These are phyloP conservation scores for Pulveroboletus sp. DNA, from an alignment of 1,284 basidiomycete species.

Conservation along the genomic window DNA sequence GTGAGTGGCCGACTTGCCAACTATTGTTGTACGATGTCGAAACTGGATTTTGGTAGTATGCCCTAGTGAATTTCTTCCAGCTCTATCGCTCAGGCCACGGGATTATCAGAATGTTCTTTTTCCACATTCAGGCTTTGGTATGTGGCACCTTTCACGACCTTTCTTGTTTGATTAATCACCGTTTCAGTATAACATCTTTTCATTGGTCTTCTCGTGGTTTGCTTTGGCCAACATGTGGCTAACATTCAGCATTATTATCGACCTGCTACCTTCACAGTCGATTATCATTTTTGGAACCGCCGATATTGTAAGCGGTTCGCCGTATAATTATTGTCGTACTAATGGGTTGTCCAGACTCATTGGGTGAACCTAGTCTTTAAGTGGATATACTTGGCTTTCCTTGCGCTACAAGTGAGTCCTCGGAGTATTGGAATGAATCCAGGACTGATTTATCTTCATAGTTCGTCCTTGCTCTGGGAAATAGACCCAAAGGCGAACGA, in stretches of 20 bases:
- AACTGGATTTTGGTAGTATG: slow-evolving; percentile 57
- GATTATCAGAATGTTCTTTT: slow-evolving; percentile 89
- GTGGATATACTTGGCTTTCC: slow-evolving; percentile 87
- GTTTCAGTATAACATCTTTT: slow-evolving; percentile 73
- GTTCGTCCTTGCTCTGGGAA: slow-evolving; percentile 94
- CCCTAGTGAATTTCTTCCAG: slow-evolving; percentile 92
- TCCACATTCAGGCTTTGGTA: slow-evolving; percentile 90
- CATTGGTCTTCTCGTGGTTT: slow-evolving; percentile 88
- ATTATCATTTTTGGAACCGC: slow-evolving; percentile 74
- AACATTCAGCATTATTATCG: slow-evolving; percentile 95
- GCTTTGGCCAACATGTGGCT: slow-evolving; percentile 93
- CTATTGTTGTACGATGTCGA: too few relatives aligned
- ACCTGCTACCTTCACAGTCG: slow-evolving; percentile 70
- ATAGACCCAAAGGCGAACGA: slow-evolving; percentile 93
- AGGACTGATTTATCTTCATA: slow-evolving; percentile 36
- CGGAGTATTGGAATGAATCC: background rate
- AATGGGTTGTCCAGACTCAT: slow-evolving; percentile 61
- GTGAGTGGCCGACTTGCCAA: slow-evolving; percentile 45
- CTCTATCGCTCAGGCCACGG: slow-evolving; percentile 86
- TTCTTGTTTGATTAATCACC: background rate
- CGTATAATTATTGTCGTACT: slow-evolving; percentile 5
- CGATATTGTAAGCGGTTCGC: slow-evolving; percentile 51
- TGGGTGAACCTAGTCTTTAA: slow-evolving; percentile 85
- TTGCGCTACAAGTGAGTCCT: slow-evolving; percentile 59
- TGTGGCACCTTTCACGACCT: slow-evolving; percentile 25